These are phyloP conservation scores for Arthrobotrys conoides DNA, from an alignment of 2,329 filamentous ascomycete genomes.

Conservation along the genomic window DNA sequence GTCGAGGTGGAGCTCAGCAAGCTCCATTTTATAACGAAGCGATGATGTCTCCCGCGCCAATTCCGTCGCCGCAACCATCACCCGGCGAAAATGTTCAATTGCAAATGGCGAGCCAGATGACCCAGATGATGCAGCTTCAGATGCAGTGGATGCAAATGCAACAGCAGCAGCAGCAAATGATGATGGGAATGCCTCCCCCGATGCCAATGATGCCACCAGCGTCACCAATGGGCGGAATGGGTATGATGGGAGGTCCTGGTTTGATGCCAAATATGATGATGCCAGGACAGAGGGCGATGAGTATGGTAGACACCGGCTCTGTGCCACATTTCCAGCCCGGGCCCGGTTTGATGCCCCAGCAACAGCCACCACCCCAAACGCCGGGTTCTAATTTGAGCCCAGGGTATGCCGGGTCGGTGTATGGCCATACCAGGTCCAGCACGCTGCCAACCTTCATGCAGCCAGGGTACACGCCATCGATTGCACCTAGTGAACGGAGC, in stretches of 20 bases:
- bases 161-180: slow-evolving; percentile 63
- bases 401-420: slow-evolving; percentile 71
- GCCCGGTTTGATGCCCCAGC: slow-evolving; percentile 61
- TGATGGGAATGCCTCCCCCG: slow-evolving; percentile 64
- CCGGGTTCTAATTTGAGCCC: slow-evolving; percentile 61
- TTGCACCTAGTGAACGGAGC: slow-evolving; percentile 95
- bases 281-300: slow-evolving; percentile 78
- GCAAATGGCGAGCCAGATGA: slow-evolving; percentile 86
- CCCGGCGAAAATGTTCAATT: slow-evolving; percentile 81
- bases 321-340: slow-evolving; percentile 69
- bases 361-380: slow-evolving; percentile 47
- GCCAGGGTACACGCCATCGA: slow-evolving; percentile 83
- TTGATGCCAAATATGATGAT: slow-evolving; percentile 65
- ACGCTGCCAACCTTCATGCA: slow-evolving; percentile 61
- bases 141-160: slow-evolving; percentile 83
- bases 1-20: slow-evolving; percentile 50
- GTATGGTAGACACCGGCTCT: slow-evolving; percentile 83
- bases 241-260: slow-evolving; percentile 62
- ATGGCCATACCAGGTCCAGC: slow-evolving; percentile 63
- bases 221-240: slow-evolving; percentile 65
- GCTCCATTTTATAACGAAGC: slow-evolving; percentile 62
- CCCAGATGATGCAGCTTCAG: slow-evolving; percentile 91
- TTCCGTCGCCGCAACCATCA: slow-evolving; percentile 68
- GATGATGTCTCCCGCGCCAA: slow-evolving; percentile 62
- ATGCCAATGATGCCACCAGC: slow-evolving; percentile 66